Evolutionary conservation across 2,329 filamentous ascomycete species (phyloP).

Genomic region (Pestalotiopsis sp.): DNA sequence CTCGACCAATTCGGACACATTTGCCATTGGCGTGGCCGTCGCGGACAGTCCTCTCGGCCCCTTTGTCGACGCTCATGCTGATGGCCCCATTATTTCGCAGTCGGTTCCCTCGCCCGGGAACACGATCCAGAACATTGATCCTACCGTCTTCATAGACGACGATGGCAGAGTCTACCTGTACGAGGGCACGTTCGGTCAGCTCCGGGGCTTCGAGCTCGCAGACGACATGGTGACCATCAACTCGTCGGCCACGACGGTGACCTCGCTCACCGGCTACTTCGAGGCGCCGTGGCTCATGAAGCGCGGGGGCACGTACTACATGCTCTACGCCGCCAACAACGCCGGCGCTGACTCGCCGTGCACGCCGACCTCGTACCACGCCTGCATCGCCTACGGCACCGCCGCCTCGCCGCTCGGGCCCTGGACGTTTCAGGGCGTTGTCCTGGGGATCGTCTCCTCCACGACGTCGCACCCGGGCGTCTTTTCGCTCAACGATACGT

Average conservation of each 20-base stretch:
- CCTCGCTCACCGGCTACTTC: constrained; percentile 34
- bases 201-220: constrained; percentile 34
- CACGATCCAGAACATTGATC: constrained; percentile 41
- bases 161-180: constrained; percentile 38
- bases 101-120: constrained; percentile 31
- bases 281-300: constrained; percentile 41
- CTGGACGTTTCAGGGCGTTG: constrained; percentile 35
- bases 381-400: constrained; percentile 39
- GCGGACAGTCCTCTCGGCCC: constrained; percentile 35
- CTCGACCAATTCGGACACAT: constrained; percentile 30
- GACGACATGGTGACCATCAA: constrained; percentile 38
- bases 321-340: constrained; percentile 41
- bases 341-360: constrained; percentile 36
- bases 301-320: constrained; percentile 36
- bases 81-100: constrained; percentile 37
- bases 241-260: constrained; percentile 21
- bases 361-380: constrained; percentile 39
- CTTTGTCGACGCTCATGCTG: constrained; percentile 34
- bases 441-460: constrained; percentile 37
- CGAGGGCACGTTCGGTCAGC: constrained; percentile 38
- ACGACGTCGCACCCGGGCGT: constrained; percentile 39
- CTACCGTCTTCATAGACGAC: constrained; percentile 38
- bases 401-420: constrained; percentile 34
- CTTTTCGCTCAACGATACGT: constrained; percentile 28
- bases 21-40: constrained; percentile 40